These are phyloP conservation scores for Alisma plantagoaquatica DNA, from an alignment of 106 monocot species.

Conservation along the genomic window DNA sequence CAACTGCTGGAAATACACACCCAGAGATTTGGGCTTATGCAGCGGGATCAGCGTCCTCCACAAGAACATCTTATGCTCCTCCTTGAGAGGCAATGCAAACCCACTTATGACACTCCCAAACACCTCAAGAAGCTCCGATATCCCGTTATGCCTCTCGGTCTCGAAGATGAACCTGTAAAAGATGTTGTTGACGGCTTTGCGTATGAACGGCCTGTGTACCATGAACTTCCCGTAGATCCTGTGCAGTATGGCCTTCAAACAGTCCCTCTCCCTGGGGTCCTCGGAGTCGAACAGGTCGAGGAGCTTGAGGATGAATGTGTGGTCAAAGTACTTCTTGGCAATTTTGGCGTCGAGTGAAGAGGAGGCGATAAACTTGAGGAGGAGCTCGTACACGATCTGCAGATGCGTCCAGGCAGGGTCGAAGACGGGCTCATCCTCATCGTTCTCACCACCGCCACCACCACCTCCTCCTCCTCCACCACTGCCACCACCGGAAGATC, in stretches of 20 bases:
- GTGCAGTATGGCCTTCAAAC: constrained; percentile 16
- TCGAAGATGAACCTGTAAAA: constrained; percentile 19
- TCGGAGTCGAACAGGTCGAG: constrained; percentile 23
- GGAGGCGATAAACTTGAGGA: constrained; percentile 17
- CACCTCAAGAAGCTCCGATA: constrained; percentile 19
- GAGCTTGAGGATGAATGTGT: constrained; percentile 10
- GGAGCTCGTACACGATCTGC: constrained; percentile 48
- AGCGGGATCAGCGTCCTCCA: constrained; percentile 15
- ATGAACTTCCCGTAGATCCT: constrained; percentile 24
- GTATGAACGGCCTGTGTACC: constrained; percentile 21
- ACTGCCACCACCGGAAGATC: no score
- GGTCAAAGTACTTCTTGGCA: constrained; percentile 17
- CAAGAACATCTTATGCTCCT: constrained; percentile 22
- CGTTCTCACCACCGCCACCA: constrained; percentile 1
- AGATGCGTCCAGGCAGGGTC: constrained; percentile 23
- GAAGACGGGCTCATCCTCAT: constrained; percentile 15
- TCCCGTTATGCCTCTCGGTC: constrained; percentile 21
- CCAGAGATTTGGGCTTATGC: constrained; percentile 17
- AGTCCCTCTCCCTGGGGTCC: constrained; percentile 24
- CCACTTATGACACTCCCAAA: constrained; percentile 26
- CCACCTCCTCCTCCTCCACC: no score
- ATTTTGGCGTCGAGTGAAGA: constrained; percentile 8
- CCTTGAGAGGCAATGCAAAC: constrained; percentile 20
- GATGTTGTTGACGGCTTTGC: constrained; percentile 24
- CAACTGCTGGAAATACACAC: constrained; percentile 19